Conservation (phyloP, 208 protist species). For the Novymonas esmeraldas region DNA sequence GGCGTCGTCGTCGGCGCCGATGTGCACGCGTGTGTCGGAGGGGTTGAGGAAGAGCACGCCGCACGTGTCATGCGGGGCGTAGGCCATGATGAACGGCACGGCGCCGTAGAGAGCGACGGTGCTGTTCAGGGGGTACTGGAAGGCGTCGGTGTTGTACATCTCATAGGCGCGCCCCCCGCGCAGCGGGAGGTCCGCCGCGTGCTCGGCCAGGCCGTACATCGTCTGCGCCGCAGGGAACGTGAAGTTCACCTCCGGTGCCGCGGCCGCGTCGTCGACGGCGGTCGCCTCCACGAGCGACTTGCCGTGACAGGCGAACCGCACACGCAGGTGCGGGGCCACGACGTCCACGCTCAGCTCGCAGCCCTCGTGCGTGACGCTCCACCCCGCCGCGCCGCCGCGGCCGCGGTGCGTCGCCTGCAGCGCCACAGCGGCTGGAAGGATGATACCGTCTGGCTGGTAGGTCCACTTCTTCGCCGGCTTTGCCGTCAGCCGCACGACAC, state of each 20-base stretch:
- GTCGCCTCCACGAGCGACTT: constrained; percentile 18
- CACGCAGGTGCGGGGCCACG: neutral
- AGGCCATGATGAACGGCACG: constrained; percentile 96
- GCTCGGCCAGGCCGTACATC: constrained; percentile 97
- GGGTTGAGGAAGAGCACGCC: constrained; percentile 96
- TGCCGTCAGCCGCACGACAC: constrained; percentile 45
- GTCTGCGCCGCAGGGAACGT: constrained; percentile 64
- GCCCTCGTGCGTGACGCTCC: constrained; percentile 31
- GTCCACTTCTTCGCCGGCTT: constrained; percentile 33
- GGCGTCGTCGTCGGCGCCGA: constrained; percentile 28
- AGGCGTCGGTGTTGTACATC: constrained; percentile 98
- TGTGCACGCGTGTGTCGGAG: constrained; percentile 77
- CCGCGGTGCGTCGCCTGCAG: neutral
- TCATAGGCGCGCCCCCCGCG: constrained; percentile 84
- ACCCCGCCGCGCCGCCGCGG: neutral
- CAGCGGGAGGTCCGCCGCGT: constrained; percentile 92
- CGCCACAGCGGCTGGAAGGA: constrained; percentile 3
- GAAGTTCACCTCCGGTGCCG: constrained; percentile 27
- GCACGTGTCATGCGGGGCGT: constrained; percentile 56
- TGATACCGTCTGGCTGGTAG: constrained; percentile 42
- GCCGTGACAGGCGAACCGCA: constrained; percentile 26
- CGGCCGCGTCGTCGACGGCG: neutral
- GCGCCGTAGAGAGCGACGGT: constrained; percentile 95
- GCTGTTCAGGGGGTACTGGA: constrained; percentile 97
- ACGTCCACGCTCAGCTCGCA: constrained; percentile 27